Percentiles rank a stretch among this genome's conserved stretches.
Conservation (phyloP, 2,329 filamentous ascomycete genomes). For the Aspergillus novofumigatus region DNA sequence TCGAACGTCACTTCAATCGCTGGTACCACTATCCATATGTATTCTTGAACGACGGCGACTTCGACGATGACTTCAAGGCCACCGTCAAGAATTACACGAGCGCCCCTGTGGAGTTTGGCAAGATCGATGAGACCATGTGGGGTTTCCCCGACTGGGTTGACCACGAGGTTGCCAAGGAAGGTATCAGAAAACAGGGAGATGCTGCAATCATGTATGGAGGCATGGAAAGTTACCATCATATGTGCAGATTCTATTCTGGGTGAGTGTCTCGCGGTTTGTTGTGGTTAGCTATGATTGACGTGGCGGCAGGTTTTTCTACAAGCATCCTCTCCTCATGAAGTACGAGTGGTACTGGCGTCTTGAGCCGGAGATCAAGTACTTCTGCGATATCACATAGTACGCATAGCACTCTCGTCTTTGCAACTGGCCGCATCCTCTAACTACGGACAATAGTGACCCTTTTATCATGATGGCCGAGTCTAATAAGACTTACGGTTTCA, state of each 20-base stretch:
- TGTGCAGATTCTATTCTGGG: slow-evolving; percentile 99
- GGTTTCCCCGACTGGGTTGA: slow-evolving; percentile 97
- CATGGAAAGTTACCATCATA: slow-evolving; percentile 97
- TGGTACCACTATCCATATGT: slow-evolving; percentile 99
- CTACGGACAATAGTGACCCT: slow-evolving; percentile 62
- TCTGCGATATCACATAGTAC: slow-evolving; percentile 98
- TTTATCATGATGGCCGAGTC: slow-evolving; percentile 90
- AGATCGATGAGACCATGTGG: slow-evolving; percentile 88
- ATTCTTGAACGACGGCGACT: slow-evolving; percentile 95
- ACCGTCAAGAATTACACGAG: slow-evolving; percentile 88
- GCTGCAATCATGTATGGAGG: slow-evolving; percentile 98
- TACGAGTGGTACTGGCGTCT: slow-evolving; percentile 99
- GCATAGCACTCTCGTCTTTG: slow-evolving; percentile 25
- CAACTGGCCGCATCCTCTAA: slow-evolving; percentile 25
- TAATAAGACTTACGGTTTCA: slow-evolving; percentile 99
- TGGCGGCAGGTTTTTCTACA: slow-evolving; percentile 77
- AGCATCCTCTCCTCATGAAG: slow-evolving; percentile 88
- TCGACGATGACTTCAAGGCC: slow-evolving; percentile 90
- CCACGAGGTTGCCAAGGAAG: slow-evolving; percentile 87
- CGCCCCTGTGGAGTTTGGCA: slow-evolving; percentile 82
- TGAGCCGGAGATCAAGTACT: slow-evolving; percentile 99
- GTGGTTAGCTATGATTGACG: slow-evolving; percentile 12
- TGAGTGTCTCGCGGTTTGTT: slow-evolving; percentile 44
- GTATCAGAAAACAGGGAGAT: slow-evolving; percentile 94
- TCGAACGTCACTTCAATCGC: slow-evolving; percentile 97